phyloP scores from a whole-genome alignment of 257 asterid genomes.

The Ocimum tenuiflorum region DNA sequence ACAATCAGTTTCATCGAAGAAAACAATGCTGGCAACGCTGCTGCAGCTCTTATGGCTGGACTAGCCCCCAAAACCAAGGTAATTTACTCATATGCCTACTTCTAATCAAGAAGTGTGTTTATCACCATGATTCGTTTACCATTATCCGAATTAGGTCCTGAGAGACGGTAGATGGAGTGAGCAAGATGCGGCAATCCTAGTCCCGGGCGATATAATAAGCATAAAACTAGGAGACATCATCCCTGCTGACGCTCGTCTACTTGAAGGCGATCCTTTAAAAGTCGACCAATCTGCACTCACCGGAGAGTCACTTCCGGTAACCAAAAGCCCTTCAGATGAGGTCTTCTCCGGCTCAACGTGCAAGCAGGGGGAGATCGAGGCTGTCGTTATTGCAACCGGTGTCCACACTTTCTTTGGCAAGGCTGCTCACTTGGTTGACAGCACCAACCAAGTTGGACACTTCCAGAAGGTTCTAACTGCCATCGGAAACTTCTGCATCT shows the following conservation, averaged over 20 bases:
- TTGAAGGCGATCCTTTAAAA: constrained; percentile 86
- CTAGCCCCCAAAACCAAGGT: constrained; percentile 94
- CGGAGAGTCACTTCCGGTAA: constrained; percentile 86
- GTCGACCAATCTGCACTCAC: constrained; percentile 87
- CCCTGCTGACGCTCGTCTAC: constrained; percentile 97
- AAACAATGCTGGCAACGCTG: constrained; percentile 90
- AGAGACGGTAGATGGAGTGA: constrained; percentile 84
- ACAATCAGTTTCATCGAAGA: constrained; percentile 86
- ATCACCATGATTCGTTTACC: background rate
- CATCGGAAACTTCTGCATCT: constrained; percentile 89
- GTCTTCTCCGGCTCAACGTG: constrained; percentile 94
- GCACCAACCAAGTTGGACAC: constrained; percentile 92
- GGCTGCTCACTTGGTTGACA: constrained; percentile 93
- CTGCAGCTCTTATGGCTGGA: constrained; percentile 94
- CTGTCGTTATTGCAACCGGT: constrained; percentile 90
- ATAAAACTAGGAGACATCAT: constrained; percentile 81
- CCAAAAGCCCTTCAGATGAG: constrained; percentile 72
- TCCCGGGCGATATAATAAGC: constrained; percentile 86
- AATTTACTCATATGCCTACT: background rate
- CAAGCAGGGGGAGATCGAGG: constrained; percentile 92
- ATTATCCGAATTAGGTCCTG: constrained; percentile 39
- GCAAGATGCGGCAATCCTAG: constrained; percentile 83
- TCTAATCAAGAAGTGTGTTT: too few relatives aligned
- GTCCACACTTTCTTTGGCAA: constrained; percentile 96
- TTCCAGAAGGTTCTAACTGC: constrained; percentile 91